Evolutionary conservation across 306 rosid species (phyloP).

Genomic region (Gastrolobium villosum): DNA sequence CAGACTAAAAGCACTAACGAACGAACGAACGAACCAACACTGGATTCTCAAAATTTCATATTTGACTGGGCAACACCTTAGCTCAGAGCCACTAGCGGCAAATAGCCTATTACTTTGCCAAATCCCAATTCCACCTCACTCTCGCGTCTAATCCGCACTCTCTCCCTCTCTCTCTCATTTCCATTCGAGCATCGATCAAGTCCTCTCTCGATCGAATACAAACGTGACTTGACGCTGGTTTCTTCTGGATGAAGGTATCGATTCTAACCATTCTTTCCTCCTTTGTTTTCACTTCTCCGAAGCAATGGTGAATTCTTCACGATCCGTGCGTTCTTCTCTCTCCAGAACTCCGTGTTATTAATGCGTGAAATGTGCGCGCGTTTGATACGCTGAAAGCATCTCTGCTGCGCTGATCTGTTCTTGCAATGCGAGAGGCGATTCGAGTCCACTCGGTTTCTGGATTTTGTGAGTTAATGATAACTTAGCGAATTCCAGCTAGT

Average conservation of each 20-base stretch:
- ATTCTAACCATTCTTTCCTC: conserved; percentile 24
- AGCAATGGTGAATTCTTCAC: conserved; percentile 29
- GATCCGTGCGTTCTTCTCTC: conserved; percentile 5
- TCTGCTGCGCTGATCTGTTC: conserved; percentile 7
- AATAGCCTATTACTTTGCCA: background rate
- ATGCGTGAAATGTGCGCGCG: background rate
- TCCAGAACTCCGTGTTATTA: conserved; percentile 37
- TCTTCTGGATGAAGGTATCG: conserved; percentile 43
- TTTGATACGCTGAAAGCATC: conserved; percentile 41
- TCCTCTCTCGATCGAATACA: conserved; percentile 44
- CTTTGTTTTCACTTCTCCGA: conserved; percentile 7
- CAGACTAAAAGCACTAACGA: no score
- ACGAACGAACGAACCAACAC: background rate
- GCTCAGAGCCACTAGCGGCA: conserved; percentile 8
- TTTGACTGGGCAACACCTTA: conserved; percentile 43
- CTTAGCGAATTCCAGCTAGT: background rate
- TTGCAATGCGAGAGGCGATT: conserved; percentile 38
- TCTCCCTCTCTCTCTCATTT: conserved; percentile 47
- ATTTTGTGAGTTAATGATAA: conserved; percentile 26
- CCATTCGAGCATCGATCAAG: conserved; percentile 36
- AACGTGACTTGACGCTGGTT: conserved; percentile 30
- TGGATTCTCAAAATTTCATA: conserved; percentile 10
- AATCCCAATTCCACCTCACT: conserved; percentile 42
- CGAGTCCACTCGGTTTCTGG: conserved; percentile 27
- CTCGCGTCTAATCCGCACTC: conserved; percentile 78